phyloP scores from a whole-genome alignment of 208 protist species.

The Leishmania tropica region DNA sequence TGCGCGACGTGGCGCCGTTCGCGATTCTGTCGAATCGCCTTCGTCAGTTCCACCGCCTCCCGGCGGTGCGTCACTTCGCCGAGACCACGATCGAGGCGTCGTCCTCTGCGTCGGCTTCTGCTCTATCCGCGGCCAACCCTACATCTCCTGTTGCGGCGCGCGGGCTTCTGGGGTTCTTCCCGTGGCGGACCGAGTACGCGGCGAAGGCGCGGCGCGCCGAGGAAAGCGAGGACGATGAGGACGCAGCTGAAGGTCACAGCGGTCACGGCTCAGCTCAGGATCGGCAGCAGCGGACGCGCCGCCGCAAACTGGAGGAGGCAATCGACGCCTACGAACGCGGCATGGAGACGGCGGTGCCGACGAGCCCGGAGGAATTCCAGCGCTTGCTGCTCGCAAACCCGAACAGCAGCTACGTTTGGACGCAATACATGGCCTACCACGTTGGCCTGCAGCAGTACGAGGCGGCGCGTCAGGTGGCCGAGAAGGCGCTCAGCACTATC shows the following conservation, averaged over 20 bases:
- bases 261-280: conserved; percentile 7
- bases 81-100: background rate
- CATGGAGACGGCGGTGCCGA: conserved; percentile 70
- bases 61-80: conserved; percentile 37
- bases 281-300: conserved; percentile 45
- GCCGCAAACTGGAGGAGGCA: conserved; percentile 76
- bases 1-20: conserved; percentile 65
- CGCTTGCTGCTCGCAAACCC: conserved; percentile 86
- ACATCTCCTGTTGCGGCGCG: background rate
- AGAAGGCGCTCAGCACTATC: conserved; percentile 92
- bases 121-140: background rate
- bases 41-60: conserved; percentile 37
- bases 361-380: conserved; percentile 90
- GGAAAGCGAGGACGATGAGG: conserved; percentile 38
- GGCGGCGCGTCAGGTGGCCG: conserved; percentile 87
- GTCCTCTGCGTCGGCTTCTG: background rate
- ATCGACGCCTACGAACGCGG: conserved; percentile 88
- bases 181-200: conserved; percentile 50
- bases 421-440: conserved; percentile 93
- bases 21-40: conserved; percentile 65
- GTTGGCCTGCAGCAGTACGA: conserved; percentile 86
- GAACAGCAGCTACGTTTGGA: conserved; percentile 94
- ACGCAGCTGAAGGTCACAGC: conserved; percentile 16
- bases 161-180: conserved; percentile 70
- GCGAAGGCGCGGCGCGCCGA: conserved; percentile 25